These are phyloP conservation scores for Starmerella davenportii DNA, from an alignment of 805 yeast genomes.

Conservation along the genomic window DNA sequence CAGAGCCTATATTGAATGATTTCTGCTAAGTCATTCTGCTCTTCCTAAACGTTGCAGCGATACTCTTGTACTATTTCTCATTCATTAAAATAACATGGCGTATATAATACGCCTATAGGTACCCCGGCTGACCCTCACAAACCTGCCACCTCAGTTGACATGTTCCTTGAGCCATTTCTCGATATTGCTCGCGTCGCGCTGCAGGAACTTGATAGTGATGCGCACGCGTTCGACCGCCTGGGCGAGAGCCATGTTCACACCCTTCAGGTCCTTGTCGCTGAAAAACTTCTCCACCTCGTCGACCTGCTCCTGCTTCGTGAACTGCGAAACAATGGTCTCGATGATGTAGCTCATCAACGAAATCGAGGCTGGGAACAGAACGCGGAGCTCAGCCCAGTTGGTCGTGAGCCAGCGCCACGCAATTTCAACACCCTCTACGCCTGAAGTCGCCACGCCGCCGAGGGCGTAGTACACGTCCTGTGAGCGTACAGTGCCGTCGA, in stretches of 20 bases:
- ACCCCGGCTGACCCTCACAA: no score
- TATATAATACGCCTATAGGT: no score
- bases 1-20: no score
- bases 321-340: constrained; percentile 39
- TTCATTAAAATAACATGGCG: no score
- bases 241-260: constrained; percentile 39
- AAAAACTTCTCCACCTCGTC: constrained; percentile 37
- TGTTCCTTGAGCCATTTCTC: constrained; percentile 17
- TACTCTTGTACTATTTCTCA: no score
- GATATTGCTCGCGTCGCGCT: constrained; percentile 18
- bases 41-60: no score
- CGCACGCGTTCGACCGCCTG: constrained; percentile 41
- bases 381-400: constrained; percentile 55
- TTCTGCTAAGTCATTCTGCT: no score
- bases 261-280: constrained; percentile 30
- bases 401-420: constrained; percentile 55
- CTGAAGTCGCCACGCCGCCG: constrained; percentile 48
- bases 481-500: constrained; percentile 39
- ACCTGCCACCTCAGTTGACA: no score
- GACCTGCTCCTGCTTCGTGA: constrained; percentile 37
- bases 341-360: constrained; percentile 67
- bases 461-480: constrained; percentile 69
- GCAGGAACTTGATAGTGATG: constrained; percentile 34
- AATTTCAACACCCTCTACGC: constrained; percentile 31
- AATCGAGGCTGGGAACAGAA: constrained; percentile 61